A percentile compares a stretch with the other conserved stretches of the same genome.
Conservation (phyloP, 2,329 filamentous ascomycete species). For the Botrytis porri region DNA sequence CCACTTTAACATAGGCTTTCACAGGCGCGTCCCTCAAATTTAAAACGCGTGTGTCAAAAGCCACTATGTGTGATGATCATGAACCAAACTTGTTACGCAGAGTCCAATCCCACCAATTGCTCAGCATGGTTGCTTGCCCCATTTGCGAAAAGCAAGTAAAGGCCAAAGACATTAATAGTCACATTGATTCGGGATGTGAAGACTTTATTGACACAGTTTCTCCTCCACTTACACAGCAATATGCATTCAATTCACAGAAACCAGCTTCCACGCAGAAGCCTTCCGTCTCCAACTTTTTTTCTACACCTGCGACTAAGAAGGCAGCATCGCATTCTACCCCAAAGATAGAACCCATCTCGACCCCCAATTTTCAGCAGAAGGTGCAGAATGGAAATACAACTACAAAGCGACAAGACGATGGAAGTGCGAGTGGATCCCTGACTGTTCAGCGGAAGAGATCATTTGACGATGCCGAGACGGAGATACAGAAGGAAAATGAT, state of each 20-base stretch:
- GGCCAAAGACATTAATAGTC: constrained; percentile 75
- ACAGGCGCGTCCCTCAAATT: constrained; percentile 1
- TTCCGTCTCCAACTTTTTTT: constrained; percentile 58
- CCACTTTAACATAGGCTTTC: background rate
- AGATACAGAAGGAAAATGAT: constrained; percentile 23
- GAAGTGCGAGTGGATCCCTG: constrained; percentile 28
- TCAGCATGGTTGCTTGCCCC: constrained; percentile 65
- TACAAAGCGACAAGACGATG: constrained; percentile 30
- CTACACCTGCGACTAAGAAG: constrained; percentile 58
- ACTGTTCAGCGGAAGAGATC: constrained; percentile 35
- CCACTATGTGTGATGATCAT: background rate
- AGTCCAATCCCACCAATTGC: constrained; percentile 4
- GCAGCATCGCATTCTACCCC: constrained; percentile 37
- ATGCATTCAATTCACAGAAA: constrained; percentile 46
- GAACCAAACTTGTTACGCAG: background rate
- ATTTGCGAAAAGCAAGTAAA: constrained; percentile 75
- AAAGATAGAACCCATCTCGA: constrained; percentile 37
- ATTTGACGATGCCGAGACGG: constrained; percentile 31
- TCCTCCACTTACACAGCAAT: constrained; percentile 40
- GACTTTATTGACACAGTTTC: constrained; percentile 57
- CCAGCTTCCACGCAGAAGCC: constrained; percentile 39
- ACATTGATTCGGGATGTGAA: constrained; percentile 82
- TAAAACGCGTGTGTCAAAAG: background rate
- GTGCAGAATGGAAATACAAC: constrained; percentile 30
- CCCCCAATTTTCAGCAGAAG: constrained; percentile 40